These are phyloP conservation scores for Trypanosoma mega DNA, from an alignment of 208 protist species.

Conservation along the genomic window DNA sequence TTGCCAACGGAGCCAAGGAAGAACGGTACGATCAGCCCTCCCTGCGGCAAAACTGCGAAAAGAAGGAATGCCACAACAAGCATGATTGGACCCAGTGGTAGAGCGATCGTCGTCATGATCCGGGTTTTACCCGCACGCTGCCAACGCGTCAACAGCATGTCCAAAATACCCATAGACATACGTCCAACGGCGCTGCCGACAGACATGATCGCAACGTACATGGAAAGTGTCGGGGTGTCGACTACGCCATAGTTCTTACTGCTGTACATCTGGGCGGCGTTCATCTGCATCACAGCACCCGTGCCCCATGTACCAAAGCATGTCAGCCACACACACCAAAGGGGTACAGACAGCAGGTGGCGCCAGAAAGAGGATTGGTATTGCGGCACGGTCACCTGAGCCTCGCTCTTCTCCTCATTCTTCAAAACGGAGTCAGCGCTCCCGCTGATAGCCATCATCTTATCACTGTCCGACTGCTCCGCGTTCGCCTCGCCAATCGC, in stretches of 20 bases:
- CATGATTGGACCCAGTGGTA: conserved; percentile 12
- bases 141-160: conserved; percentile 26
- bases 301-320: conserved; percentile 68
- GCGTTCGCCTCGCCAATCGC: conserved; percentile 37
- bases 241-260: conserved; percentile 49
- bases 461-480: conserved; percentile 11
- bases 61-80: conserved; percentile 11
- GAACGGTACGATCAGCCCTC: conserved; percentile 29
- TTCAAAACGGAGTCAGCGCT: conserved; percentile 14
- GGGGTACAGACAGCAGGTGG: conserved; percentile 44
- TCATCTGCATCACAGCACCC: conserved; percentile 57
- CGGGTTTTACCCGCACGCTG: neutral
- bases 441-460: conserved; percentile 2
- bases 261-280: conserved; percentile 67
- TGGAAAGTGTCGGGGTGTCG: conserved; percentile 23
- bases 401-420: conserved; percentile 5
- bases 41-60: conserved; percentile 22
- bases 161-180: conserved; percentile 8
- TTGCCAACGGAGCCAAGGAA: conserved; percentile 21
- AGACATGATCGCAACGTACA: conserved; percentile 12
- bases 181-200: conserved; percentile 25
- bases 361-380: conserved; percentile 62
- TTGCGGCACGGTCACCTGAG: conserved; percentile 31
- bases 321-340: conserved; percentile 62
- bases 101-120: conserved; percentile 6